Evolutionary conservation across 2,329 filamentous ascomycete species (phyloP).

Genomic region (Pseudophaeomoniella oleicola): DNA sequence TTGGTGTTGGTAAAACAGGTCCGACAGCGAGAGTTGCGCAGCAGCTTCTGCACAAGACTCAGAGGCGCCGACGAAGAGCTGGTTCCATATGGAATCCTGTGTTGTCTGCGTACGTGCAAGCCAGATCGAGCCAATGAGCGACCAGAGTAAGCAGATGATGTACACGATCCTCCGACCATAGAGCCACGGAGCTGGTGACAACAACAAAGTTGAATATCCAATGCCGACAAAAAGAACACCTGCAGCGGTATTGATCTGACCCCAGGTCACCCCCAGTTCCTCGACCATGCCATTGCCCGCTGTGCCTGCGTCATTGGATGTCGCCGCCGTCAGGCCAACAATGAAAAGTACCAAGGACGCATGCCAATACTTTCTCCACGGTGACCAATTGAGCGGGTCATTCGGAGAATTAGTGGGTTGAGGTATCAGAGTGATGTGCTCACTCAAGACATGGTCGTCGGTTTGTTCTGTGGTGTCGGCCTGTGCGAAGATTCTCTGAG

Average conservation of each 20-base stretch:
- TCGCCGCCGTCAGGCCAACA: constrained; percentile 40
- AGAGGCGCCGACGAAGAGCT: constrained; percentile 43
- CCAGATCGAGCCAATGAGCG: constrained; percentile 39
- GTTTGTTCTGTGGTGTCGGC: constrained; percentile 8
- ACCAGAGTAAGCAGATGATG: constrained; percentile 34
- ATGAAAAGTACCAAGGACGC: constrained; percentile 37
- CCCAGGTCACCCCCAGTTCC: constrained; percentile 36
- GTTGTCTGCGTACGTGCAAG: constrained; percentile 30
- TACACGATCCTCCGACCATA: constrained; percentile 43
- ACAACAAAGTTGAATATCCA: constrained; percentile 39
- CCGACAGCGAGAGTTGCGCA: constrained; percentile 44
- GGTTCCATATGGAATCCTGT: constrained; percentile 37
- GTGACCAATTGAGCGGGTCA: constrained; percentile 38
- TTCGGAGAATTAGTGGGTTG: constrained; percentile 38
- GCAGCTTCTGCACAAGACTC: constrained; percentile 42
- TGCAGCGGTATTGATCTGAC: constrained; percentile 40
- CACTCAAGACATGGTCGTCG: constrained; percentile 12
- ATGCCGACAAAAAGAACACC: constrained; percentile 42
- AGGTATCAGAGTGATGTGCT: constrained; percentile 36
- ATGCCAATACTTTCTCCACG: constrained; percentile 34
- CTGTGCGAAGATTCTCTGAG: constrained; percentile 11
- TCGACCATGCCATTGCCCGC: constrained; percentile 35
- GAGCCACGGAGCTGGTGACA: constrained; percentile 37
- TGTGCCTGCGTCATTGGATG: constrained; percentile 40
- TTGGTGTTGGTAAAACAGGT: constrained; percentile 38